A percentile compares a stretch with the other conserved stretches of the same genome.
These are phyloP conservation scores for Ocimum tenuiflorum DNA, from an alignment of 257 asterid genomes.

Conservation along the genomic window DNA sequence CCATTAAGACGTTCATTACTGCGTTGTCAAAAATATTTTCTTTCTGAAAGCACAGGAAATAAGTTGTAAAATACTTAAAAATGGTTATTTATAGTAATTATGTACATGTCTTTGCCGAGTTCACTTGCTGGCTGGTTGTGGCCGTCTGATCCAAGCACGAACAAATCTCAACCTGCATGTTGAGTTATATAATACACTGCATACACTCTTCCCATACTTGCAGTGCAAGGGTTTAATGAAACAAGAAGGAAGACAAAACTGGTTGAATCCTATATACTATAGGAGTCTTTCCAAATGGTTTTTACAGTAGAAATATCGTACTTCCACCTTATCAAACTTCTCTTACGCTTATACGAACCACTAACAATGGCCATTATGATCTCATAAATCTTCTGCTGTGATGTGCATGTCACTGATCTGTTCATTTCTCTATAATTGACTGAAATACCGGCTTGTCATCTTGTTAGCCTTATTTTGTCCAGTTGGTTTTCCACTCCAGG, in stretches of 20 bases:
- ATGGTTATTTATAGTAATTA: background rate
- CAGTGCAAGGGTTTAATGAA: background rate
- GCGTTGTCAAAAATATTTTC: background rate
- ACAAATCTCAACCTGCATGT: background rate
- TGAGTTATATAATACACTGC: background rate
- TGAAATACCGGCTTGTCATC: conserved; percentile 1
- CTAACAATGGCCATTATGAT: background rate
- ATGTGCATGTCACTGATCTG: background rate
- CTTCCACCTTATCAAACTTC: background rate
- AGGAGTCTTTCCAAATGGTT: background rate
- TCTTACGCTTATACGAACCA: background rate
- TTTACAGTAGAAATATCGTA: background rate
- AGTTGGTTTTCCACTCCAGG: conserved; percentile 43
- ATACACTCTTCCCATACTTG: background rate
- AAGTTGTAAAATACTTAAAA: background rate
- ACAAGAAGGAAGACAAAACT: too few species aligned
- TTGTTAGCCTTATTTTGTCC: conserved; percentile 21
- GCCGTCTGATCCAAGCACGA: background rate
- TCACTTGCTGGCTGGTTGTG: background rate
- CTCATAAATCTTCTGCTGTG: background rate
- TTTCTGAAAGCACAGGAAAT: background rate
- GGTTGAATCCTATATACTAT: background rate
- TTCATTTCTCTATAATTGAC: background rate
- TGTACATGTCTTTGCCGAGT: background rate
- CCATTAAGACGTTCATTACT: background rate